Conservation (phyloP, 2,329 filamentous ascomycete species). For the Talaromyces funiculosus region DNA sequence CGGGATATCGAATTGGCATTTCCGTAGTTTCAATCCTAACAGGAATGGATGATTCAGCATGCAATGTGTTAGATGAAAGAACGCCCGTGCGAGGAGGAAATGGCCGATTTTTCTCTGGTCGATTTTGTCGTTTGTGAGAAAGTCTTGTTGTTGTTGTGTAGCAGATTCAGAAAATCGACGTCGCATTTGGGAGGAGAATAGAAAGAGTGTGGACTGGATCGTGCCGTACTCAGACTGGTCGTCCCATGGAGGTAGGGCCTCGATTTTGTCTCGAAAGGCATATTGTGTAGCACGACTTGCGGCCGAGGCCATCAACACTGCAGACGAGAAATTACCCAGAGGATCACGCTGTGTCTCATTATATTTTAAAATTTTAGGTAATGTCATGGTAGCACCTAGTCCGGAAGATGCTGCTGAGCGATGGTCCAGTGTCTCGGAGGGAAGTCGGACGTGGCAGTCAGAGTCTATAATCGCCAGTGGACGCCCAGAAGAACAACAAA, state of each 20-base stretch:
- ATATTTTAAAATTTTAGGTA: background rate
- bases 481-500: slow-evolving; percentile 15
- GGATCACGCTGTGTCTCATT: background rate
- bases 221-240: background rate
- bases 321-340: background rate
- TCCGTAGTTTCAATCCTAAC: slow-evolving; percentile 16
- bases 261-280: background rate
- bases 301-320: background rate
- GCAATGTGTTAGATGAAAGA: slow-evolving; percentile 22
- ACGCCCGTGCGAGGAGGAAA: slow-evolving; percentile 19
- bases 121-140: slow-evolving; percentile 14
- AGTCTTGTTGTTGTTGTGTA: background rate
- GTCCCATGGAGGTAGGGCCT: background rate
- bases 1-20: background rate
- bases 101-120: slow-evolving; percentile 13
- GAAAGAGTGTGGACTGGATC: background rate
- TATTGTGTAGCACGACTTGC: background rate
- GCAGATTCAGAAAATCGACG: background rate
- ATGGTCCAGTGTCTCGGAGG: slow-evolving; percentile 17
- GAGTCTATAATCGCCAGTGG: slow-evolving; percentile 17
- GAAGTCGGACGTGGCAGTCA: slow-evolving; percentile 18
- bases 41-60: slow-evolving; percentile 22
- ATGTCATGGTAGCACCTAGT: background rate
- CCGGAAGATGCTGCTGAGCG: background rate
- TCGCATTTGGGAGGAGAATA: background rate